phyloP scores from a whole-genome alignment of 2,329 filamentous ascomycete species.

The Apiospora malaysiana region DNA sequence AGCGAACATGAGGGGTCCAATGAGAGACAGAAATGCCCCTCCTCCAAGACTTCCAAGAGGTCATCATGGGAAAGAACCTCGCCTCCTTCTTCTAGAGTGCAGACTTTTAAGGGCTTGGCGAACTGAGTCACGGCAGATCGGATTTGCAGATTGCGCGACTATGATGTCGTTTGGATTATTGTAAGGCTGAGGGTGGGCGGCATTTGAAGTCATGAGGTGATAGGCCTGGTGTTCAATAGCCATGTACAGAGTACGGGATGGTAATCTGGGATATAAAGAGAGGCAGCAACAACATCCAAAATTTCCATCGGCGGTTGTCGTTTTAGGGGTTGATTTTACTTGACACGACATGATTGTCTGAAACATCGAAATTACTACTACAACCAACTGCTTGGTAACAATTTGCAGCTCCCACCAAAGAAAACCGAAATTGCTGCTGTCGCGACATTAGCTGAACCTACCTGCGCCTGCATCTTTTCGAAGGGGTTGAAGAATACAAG shows the following conservation, averaged over 20 bases:
- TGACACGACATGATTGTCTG: background rate
- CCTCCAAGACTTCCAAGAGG: constrained; percentile 7
- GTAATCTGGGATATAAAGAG: background rate
- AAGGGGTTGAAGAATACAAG: background rate
- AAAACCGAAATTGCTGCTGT: background rate
- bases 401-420: no score
- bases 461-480: background rate
- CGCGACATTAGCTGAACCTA: background rate
- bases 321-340: background rate
- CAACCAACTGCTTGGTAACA: background rate
- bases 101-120: background rate
- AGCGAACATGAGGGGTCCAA: constrained; percentile 10
- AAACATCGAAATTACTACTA: background rate
- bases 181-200: background rate
- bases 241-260: background rate
- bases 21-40: background rate
- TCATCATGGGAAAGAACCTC: background rate
- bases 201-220: background rate
- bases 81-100: background rate
- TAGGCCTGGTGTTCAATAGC: background rate
- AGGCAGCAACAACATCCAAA: background rate
- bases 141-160: background rate
- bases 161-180: background rate
- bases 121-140: background rate
- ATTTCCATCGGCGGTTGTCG: background rate